Evolutionary conservation across 345 rosid species (phyloP).

Genomic region (Salix brachista): DNA sequence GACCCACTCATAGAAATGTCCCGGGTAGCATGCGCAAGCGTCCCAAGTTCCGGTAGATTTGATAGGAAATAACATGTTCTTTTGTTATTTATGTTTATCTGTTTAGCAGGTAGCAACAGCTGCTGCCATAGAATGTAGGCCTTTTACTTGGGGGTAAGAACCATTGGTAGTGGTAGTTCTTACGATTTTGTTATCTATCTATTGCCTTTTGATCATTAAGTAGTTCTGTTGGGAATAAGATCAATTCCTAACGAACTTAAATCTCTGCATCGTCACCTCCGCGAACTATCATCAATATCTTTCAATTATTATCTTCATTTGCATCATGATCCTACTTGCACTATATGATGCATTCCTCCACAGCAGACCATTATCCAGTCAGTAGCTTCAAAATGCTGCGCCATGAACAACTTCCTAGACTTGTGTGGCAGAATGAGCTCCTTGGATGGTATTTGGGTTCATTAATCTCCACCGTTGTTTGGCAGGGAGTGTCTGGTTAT

Average conservation of each 20-base stretch:
- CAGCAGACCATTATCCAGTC: not conserved
- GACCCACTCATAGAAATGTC: not conserved
- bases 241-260: not conserved
- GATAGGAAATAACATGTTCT: constrained; percentile 3
- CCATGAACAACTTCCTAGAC: not conserved
- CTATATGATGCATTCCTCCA: not conserved
- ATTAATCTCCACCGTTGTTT: not conserved
- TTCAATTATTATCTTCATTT: not conserved
- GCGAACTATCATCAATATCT: not conserved
- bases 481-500: not conserved
- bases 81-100: not conserved
- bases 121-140: not conserved
- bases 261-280: not conserved
- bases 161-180: not conserved
- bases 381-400: not conserved
- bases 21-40: constrained; percentile 32
- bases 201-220: not conserved
- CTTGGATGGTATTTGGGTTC: not conserved
- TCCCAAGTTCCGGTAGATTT: constrained; percentile 21
- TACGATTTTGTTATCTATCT: not conserved
- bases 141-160: not conserved
- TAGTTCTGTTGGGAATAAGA: not conserved
- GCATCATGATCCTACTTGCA: not conserved
- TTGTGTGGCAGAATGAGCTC: not conserved
- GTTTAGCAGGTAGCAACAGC: not conserved